A percentile compares a stretch with the other conserved stretches of the same genome.
Conservation (phyloP, 352 stramenopile species). For the Phytophthora rubi region DNA sequence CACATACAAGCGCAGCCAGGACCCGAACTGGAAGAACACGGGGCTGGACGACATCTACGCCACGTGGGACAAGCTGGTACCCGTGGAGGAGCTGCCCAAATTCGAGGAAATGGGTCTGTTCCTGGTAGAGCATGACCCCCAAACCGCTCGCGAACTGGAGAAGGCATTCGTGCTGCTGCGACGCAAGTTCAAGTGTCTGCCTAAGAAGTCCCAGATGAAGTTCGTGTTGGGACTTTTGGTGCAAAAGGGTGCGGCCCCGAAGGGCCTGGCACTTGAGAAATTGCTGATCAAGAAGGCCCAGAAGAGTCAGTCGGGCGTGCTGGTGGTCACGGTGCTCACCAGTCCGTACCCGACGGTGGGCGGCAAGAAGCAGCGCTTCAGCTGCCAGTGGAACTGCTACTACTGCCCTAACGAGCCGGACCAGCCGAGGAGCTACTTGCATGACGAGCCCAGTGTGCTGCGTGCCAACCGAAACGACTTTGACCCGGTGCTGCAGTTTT, state of each 20-base stretch:
- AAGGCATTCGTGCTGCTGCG: conserved; percentile 87
- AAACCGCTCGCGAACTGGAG: conserved; percentile 82
- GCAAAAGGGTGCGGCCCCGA: conserved; percentile 57
- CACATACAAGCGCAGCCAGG: conserved; percentile 88
- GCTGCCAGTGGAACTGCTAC: conserved; percentile 96
- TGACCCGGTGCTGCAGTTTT: conserved; percentile 93
- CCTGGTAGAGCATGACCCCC: conserved; percentile 72
- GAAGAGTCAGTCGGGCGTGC: conserved; percentile 91
- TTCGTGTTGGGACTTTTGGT: conserved; percentile 84
- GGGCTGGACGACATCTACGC: conserved; percentile 90
- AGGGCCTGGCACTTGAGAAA: conserved; percentile 68
- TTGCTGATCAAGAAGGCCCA: conserved; percentile 90
- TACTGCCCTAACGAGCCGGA: conserved; percentile 94
- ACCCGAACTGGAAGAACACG: conserved; percentile 81
- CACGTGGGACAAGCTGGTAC: conserved; percentile 85
- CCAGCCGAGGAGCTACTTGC: conserved; percentile 92
- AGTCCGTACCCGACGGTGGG: conserved; percentile 87
- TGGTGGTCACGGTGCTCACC: conserved; percentile 93
- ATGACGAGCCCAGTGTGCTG: conserved; percentile 93
- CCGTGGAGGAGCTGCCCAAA: conserved; percentile 63
- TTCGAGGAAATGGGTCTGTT: conserved; percentile 87
- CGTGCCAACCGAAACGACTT: conserved; percentile 93
- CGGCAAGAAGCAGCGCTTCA: conserved; percentile 91
- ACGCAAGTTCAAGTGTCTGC: conserved; percentile 88
- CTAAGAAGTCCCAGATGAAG: conserved; percentile 93